Conservation (phyloP, 2,329 filamentous ascomycete species). For the Microcera coccophila region DNA sequence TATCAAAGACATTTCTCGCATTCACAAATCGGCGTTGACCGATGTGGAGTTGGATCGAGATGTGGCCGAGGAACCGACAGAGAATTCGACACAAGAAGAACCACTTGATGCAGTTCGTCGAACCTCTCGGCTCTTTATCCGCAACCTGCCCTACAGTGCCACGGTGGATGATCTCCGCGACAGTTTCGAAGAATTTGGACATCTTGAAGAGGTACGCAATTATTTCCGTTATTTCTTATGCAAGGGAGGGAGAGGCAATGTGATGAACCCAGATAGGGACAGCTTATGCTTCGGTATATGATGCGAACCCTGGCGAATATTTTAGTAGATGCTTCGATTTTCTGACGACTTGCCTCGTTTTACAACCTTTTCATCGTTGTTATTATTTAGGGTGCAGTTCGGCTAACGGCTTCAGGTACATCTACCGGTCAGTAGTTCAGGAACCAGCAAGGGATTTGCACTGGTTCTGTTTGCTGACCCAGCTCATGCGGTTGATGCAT, state of each 20-base stretch:
- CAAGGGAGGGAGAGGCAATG: slow-evolving; percentile 54
- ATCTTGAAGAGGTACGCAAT: slow-evolving; percentile 78
- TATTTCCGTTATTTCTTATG: slow-evolving; percentile 6
- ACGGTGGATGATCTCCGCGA: slow-evolving; percentile 72
- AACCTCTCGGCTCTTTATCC: slow-evolving; percentile 77
- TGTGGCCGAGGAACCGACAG: slow-evolving; percentile 24
- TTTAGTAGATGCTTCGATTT: slow-evolving; percentile 99
- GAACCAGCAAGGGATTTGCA: slow-evolving; percentile 82
- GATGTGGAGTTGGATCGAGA: slow-evolving; percentile 17
- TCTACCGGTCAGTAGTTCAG: slow-evolving; percentile 69
- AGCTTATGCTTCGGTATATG: slow-evolving; percentile 92
- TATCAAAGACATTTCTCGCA: slow-evolving; percentile 12
- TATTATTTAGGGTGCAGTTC: slow-evolving; percentile 13
- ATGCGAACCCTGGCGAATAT: slow-evolving; percentile 89
- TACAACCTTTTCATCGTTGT: slow-evolving; percentile 18
- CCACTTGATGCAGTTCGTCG: slow-evolving; percentile 51
- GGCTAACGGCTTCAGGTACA: slow-evolving; percentile 65
- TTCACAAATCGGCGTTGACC: slow-evolving; percentile 12
- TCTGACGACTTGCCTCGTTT: slow-evolving; percentile 55
- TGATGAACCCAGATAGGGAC: slow-evolving; percentile 99
- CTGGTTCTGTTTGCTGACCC: slow-evolving; percentile 76
- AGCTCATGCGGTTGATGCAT: slow-evolving; percentile 72
- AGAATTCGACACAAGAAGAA: slow-evolving; percentile 27
- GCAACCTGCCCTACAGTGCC: slow-evolving; percentile 80
- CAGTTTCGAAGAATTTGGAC: slow-evolving; percentile 69